Evolutionary conservation across 176 grass and related monocot species (phyloP).

Genomic region (Bothriochloa decipiens): DNA sequence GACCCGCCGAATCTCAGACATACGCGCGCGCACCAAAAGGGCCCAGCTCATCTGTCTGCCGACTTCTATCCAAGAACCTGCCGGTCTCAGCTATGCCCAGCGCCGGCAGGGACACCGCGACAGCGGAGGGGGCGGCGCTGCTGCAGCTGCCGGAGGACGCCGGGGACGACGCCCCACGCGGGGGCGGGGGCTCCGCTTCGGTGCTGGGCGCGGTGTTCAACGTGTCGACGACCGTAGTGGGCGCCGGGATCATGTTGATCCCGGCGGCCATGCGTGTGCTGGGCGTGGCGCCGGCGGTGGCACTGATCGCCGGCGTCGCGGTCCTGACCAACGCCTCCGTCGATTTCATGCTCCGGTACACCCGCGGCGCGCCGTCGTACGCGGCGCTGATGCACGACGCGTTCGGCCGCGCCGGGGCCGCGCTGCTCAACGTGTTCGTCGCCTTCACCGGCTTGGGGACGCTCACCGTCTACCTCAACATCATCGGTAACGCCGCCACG

Average conservation of each 20-base stretch:
- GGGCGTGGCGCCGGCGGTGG: conserved; percentile 64
- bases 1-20: conserved; percentile 37
- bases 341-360: conserved; percentile 71
- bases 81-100: not conserved
- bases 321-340: conserved; percentile 55
- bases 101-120: not conserved
- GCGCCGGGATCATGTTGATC: conserved; percentile 93
- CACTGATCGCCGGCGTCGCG: conserved; percentile 53
- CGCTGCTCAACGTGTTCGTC: conserved; percentile 57
- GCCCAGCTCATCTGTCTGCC: not conserved
- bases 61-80: conserved; percentile 35
- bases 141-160: conserved; percentile 26
- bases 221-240: conserved; percentile 79
- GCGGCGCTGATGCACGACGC: conserved; percentile 66
- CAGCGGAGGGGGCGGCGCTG: not conserved
- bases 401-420: conserved; percentile 61
- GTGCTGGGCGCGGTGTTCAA: conserved; percentile 82
- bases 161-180: too few species aligned
- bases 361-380: conserved; percentile 58
- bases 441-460: conserved; percentile 58
- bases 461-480: conserved; percentile 72
- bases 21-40: not conserved
- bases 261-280: conserved; percentile 80
- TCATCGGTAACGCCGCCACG: conserved; percentile 45
- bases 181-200: conserved; percentile 32